These are phyloP conservation scores for Boletellus emodensis DNA, from an alignment of 768 basidiomycete genomes.

Conservation along the genomic window DNA sequence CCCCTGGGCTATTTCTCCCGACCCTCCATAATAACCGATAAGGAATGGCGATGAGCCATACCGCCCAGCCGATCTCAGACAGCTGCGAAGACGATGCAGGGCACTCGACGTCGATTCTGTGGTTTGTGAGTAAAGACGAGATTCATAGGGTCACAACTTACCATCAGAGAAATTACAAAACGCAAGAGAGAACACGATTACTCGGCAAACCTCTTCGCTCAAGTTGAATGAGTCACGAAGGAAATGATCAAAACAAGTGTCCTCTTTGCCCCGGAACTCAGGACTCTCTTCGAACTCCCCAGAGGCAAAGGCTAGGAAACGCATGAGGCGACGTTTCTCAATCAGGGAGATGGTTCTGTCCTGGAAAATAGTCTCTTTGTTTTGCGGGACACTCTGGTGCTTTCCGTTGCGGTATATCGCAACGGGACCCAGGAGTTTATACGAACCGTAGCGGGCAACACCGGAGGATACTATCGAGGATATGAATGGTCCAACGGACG, in stretches of 20 bases:
- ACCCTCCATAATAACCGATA: constrained; percentile 91
- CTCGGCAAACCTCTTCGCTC: constrained; percentile 48
- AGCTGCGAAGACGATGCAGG: constrained; percentile 65
- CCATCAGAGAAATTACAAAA: constrained; percentile 60
- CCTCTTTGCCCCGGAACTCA: constrained; percentile 55
- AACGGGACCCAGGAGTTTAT: constrained; percentile 73
- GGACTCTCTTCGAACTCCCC: constrained; percentile 65
- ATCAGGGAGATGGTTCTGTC: constrained; percentile 68
- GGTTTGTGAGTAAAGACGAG: constrained; percentile 2
- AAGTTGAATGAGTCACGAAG: constrained; percentile 63
- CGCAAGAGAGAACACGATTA: constrained; percentile 76
- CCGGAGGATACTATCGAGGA: constrained; percentile 75
- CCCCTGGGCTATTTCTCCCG: constrained; percentile 90
- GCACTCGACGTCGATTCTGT: constrained; percentile 66
- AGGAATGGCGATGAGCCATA: constrained; percentile 90
- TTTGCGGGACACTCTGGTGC: constrained; percentile 72
- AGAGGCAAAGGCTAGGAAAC: constrained; percentile 79
- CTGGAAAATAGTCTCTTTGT: constrained; percentile 93
- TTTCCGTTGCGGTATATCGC: constrained; percentile 50
- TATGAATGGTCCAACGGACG: constrained; percentile 75
- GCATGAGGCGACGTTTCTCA: constrained; percentile 90
- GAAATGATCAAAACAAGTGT: constrained; percentile 57
- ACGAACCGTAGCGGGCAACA: constrained; percentile 88
- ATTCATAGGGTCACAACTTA: constrained; percentile 27
- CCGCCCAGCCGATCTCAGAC: constrained; percentile 74